Percentiles rank a stretch among this genome's conserved stretches.
Evolutionary conservation across 495 filamentous ascomycete species (phyloP).

Genomic region (Aspergillus hancockii): DNA sequence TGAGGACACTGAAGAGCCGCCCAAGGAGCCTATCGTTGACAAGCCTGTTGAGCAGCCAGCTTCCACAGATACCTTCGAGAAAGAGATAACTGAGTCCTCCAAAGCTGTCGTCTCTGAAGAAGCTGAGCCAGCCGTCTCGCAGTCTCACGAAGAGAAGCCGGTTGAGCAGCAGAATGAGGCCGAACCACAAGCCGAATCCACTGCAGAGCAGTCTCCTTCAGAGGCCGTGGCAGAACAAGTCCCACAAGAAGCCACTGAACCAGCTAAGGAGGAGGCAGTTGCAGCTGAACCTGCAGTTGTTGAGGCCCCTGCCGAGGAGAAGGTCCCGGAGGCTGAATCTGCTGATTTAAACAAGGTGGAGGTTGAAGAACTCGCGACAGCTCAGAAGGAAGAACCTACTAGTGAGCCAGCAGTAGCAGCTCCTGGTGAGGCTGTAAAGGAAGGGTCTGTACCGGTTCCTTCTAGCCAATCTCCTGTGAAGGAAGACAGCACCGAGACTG

Average conservation of each 20-base stretch:
- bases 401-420: constrained; percentile 14
- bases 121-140: constrained; percentile 2
- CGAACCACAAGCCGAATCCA: constrained; percentile 4
- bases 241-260: constrained; percentile 10
- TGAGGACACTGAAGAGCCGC: neutral
- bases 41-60: neutral
- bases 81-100: neutral
- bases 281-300: constrained; percentile 11
- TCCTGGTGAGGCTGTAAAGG: neutral
- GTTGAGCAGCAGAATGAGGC: constrained; percentile 7
- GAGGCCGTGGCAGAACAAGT: constrained; percentile 14
- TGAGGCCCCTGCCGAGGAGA: constrained; percentile 15
- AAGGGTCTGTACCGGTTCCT: neutral
- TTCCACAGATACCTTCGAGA: neutral
- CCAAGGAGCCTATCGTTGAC: constrained; percentile 10
- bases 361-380: neutral
- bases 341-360: neutral
- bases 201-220: constrained; percentile 15
- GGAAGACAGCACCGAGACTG: constrained; percentile 9
- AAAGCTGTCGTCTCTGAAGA: neutral
- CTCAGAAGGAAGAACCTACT: constrained; percentile 4
- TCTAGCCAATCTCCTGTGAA: constrained; percentile 10
- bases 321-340: neutral
- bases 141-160: neutral
- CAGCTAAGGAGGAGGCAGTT: constrained; percentile 12